Evolutionary conservation across 2,329 filamentous ascomycete species (phyloP).

Genomic region (Claviceps sp.): DNA sequence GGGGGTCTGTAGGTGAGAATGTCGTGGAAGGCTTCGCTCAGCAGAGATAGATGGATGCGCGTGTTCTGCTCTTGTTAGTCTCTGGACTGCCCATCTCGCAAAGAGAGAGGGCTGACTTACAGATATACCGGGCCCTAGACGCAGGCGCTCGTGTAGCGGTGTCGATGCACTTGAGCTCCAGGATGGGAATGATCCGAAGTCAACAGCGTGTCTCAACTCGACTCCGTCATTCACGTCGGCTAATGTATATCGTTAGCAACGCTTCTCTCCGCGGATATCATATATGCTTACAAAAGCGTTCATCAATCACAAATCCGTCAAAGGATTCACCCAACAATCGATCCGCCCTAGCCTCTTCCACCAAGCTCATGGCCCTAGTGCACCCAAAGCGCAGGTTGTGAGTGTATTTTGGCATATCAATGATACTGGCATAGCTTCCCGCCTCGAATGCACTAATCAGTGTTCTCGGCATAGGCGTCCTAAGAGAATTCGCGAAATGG

Average conservation of each 20-base stretch:
- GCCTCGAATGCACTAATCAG: conserved; percentile 34
- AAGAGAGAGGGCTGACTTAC: conserved; percentile 21
- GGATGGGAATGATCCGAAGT: conserved; percentile 39
- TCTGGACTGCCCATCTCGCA: not conserved
- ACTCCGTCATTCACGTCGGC: conserved; percentile 28
- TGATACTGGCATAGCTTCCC: conserved; percentile 36
- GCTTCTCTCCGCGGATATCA: conserved; percentile 14
- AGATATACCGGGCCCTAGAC: conserved; percentile 37
- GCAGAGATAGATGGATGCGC: conserved; percentile 34
- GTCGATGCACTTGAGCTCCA: conserved; percentile 25
- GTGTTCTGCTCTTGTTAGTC: conserved; percentile 25
- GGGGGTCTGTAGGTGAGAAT: conserved; percentile 34
- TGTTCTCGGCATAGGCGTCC: conserved; percentile 28
- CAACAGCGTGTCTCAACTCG: conserved; percentile 29
- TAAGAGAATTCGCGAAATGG: conserved; percentile 34
- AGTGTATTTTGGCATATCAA: conserved; percentile 32
- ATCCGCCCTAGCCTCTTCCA: conserved; percentile 36
- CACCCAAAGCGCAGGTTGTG: conserved; percentile 33
- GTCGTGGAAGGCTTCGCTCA: conserved; percentile 39
- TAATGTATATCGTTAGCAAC: conserved; percentile 32
- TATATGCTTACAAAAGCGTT: conserved; percentile 30
- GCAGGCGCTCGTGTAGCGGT: conserved; percentile 30
- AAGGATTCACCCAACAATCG: conserved; percentile 28
- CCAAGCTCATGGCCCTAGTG: conserved; percentile 36
- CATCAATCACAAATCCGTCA: conserved; percentile 28